Evolutionary conservation across 257 asterid species (phyloP).

Genomic region (Solanum dulcamara): DNA sequence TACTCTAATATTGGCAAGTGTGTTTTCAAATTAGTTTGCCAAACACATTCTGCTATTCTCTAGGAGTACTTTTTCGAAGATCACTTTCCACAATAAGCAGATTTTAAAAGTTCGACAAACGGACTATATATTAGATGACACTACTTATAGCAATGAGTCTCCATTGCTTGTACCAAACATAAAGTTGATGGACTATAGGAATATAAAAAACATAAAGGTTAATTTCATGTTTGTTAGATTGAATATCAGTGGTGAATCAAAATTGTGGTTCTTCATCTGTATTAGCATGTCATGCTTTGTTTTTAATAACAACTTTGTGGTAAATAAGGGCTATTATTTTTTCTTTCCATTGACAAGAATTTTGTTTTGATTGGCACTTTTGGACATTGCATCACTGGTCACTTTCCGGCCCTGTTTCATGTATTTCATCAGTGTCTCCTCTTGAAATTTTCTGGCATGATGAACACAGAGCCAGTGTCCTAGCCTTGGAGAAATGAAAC

Average conservation of each 20-base stretch:
- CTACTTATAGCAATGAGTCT: neutral
- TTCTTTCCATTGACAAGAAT: neutral
- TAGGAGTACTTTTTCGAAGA: neutral
- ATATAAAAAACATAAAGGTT: neutral
- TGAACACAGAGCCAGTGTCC: neutral
- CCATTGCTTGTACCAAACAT: neutral
- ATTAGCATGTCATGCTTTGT: neutral
- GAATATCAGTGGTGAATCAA: neutral
- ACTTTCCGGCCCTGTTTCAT: neutral
- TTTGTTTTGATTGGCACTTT: neutral
- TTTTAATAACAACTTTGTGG: neutral
- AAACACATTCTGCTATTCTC: neutral
- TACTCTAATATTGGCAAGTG: neutral
- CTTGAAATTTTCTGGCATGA: conserved; percentile 8
- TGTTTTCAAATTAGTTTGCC: neutral
- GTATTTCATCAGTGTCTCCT: neutral
- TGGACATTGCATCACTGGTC: neutral
- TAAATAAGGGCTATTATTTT: neutral
- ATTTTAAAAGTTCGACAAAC: neutral
- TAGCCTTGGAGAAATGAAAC: neutral
- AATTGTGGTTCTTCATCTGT: neutral
- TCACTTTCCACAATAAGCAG: neutral
- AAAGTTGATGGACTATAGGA: neutral
- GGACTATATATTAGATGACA: neutral
- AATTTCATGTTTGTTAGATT: neutral